Base-by-base conservation (phyloP, 179 eudicot species). In the Gypsophila paniculata region DNA sequence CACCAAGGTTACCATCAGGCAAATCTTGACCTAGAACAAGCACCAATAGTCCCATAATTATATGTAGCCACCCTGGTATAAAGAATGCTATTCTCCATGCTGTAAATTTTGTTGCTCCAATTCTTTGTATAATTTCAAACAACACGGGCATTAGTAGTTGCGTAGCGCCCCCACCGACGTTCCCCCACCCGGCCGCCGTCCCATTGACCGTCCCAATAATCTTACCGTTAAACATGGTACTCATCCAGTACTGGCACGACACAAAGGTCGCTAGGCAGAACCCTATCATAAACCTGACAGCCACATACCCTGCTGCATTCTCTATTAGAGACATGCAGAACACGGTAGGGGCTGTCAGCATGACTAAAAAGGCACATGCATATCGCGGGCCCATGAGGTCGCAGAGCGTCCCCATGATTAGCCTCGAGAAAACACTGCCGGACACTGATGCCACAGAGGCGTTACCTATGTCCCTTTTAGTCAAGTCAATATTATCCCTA, bases 281-380 rank as follows among this genome's bases (percentile, higher is more conserved):
- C 11, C 78, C 78, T 0, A 75, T 68, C 77, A 74, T 74, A 9
- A 74, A 74, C 73, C 77, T 74, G 26, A 74, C 77, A 2, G 77
- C 72, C 22, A 74, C 67, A 42, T 74, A 74, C 34, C 77, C 77
- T 1, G 72, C 21, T 4, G 77, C 77, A 8, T 68, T 61, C 1
- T 22, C 53, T 0, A 75, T 69, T 2, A 68, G 38, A 4, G 78
- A 51, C 78, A 68, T 75, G 61, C 78, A 68, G 29, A 75, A 75
- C 1, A 75, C 73, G 3, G 73, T 51, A 0, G 78, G 78, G 68
- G 78, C 78, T 15, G 73, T 75, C 9, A 75, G 18, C 78, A 75
- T 75, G 69, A 75, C 73, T 19, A 68, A 32, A 21, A 69, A 68
- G 0, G 78, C 78, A 21, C 78, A 75, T 12, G 73, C 78, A 18